Evolutionary conservation across 2,329 filamentous ascomycete genomes (phyloP), one percentile per base, ranked within the genome.

Genomic region (Colletotrichum horii): DNA sequence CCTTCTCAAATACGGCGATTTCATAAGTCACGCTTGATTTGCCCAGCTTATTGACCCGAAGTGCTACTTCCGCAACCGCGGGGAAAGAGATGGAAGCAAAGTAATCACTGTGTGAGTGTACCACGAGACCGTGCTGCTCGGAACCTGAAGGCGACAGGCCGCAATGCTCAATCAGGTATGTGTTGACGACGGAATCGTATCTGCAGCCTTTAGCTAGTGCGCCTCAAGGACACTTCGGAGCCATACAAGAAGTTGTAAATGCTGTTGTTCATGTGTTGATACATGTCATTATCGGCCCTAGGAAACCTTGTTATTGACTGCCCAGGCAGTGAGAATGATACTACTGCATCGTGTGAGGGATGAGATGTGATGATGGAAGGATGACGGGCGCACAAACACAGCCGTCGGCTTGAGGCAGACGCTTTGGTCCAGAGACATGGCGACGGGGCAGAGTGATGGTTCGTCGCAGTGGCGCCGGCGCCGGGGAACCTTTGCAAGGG

Each of bases 281-380:
- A 98, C 94, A 97, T 97, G 86, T 98, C 96, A 82, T 98, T 98
- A 85, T 98, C 96, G 83, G 92, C 93, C 95, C 95, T 96, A 73
- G 26, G 70, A 75, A 71, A 76, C 62, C 58, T 70, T 61, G 74
- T 77, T 69, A 76, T 62, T 60, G 65, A 73, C 61, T 73, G 52
- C 24, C 30, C 61, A 43, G 64, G 52, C 66, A 64, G 30, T 34
- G 43, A 24, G 43, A 64, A 26, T 19, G 32, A 32, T 61, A 19
- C 30, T 48, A 30, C 16, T 52, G 36, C 34, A 32, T 38, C 24
- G 24, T 28, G 26, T 26, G 30, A 9, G 36, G n/a, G 11, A 48
- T 78, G 65, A 76, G 74, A 66, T 75, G 65, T 56, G 75, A 71
- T 65, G 67, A 60, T 48, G 60, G 48, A 24, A 26, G 52, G n/a